phyloP scores from a whole-genome alignment of 495 filamentous ascomycete species.

The Penicillium macrosclerotiorum region DNA sequence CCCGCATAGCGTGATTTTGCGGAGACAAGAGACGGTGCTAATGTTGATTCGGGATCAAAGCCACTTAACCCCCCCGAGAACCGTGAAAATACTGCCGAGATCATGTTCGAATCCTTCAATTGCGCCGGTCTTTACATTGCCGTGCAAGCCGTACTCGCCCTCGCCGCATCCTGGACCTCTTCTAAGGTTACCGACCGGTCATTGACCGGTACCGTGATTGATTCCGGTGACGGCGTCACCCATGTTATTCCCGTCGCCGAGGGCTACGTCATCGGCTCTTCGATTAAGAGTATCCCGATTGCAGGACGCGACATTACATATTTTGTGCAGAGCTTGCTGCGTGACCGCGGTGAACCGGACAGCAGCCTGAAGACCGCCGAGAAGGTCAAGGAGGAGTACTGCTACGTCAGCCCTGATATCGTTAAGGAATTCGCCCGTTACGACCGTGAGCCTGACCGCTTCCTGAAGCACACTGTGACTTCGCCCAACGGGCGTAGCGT shows the following conservation, averaged over 20 bases:
- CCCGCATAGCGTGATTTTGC: slow-evolving; percentile 2
- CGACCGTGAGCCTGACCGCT: slow-evolving; percentile 86
- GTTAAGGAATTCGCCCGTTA: slow-evolving; percentile 95
- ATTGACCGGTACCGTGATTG: slow-evolving; percentile 96
- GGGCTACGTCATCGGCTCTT: slow-evolving; percentile 97
- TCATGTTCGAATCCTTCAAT: slow-evolving; percentile 99
- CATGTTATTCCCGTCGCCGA: slow-evolving; percentile 99
- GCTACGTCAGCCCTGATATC: slow-evolving; percentile 96
- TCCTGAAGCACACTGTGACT: slow-evolving; percentile 82
- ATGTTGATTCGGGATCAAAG: slow-evolving; percentile 42
- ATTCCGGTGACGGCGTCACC: slow-evolving; percentile 96
- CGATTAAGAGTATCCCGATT: slow-evolving; percentile 97
- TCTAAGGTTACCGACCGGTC: slow-evolving; percentile 96
- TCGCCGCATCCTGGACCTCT: slow-evolving; percentile 97
- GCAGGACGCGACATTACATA: slow-evolving; percentile 97
- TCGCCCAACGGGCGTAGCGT: slow-evolving; percentile 84
- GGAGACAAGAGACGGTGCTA: slow-evolving; percentile 14
- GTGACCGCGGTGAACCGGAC: slow-evolving; percentile 94
- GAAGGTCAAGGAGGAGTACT: slow-evolving; percentile 96
- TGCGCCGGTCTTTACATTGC: slow-evolving; percentile 98
- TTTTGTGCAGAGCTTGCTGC: slow-evolving; percentile 92
- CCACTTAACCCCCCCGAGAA: slow-evolving; percentile 98
- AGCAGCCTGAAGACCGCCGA: slow-evolving; percentile 96
- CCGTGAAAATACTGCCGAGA: slow-evolving; percentile 97
- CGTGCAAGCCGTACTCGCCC: slow-evolving; percentile 92